These are phyloP conservation scores for Pestalotiopsis sp. DNA, from an alignment of 2,329 filamentous ascomycete species.

Conservation along the genomic window DNA sequence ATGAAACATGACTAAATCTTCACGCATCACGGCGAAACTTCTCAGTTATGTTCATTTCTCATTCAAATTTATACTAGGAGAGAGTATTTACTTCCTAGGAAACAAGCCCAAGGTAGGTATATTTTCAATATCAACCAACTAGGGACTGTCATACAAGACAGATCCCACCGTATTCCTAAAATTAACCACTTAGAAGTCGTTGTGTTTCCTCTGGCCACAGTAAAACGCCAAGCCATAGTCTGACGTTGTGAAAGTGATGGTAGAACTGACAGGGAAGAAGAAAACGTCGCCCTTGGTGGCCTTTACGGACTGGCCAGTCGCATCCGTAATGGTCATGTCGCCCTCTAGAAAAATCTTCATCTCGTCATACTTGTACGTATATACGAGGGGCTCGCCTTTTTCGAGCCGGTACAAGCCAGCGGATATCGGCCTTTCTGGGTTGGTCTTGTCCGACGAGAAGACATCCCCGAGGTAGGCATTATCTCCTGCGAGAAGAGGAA, in stretches of 20 bases:
- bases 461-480: constrained; percentile 69
- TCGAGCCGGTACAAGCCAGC: constrained; percentile 67
- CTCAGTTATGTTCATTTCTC: too few relatives aligned
- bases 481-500: constrained; percentile 61
- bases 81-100: too few relatives aligned
- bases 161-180: rapidly evolving
- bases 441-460: constrained; percentile 51
- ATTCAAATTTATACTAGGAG: too few relatives aligned
- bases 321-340: constrained; percentile 63
- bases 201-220: constrained; percentile 39
- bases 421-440: constrained; percentile 60
- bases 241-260: constrained; percentile 65
- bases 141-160: neutral
- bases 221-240: constrained; percentile 64
- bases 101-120: too few relatives aligned
- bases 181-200: constrained; percentile 3
- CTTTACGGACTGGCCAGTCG: constrained; percentile 58
- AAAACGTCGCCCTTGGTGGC: constrained; percentile 66
- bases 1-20: too few relatives aligned
- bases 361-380: constrained; percentile 70
- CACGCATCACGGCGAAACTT: too few relatives aligned
- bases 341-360: constrained; percentile 75
- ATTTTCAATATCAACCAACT: too few relatives aligned
- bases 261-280: constrained; percentile 65
- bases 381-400: constrained; percentile 66